These are phyloP conservation scores for Akanthomyces uredinophilus DNA, from an alignment of 2,329 filamentous ascomycete species.

Conservation along the genomic window DNA sequence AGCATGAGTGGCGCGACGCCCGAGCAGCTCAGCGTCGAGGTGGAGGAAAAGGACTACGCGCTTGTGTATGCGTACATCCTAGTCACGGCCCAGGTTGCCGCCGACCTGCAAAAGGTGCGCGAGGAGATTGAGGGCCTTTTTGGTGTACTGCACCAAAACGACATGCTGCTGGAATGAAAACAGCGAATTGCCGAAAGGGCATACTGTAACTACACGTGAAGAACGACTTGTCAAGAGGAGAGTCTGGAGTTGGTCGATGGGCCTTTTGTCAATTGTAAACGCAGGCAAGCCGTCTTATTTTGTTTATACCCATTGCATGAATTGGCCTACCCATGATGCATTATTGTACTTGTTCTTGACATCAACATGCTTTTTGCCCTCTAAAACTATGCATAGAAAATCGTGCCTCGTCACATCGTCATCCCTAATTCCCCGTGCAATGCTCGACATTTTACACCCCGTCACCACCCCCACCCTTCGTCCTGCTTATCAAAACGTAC, in stretches of 20 bases:
- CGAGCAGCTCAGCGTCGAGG: constrained; percentile 18
- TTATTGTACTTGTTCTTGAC: background rate
- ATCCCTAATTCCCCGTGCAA: background rate
- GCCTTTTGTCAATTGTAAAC: background rate
- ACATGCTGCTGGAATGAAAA: constrained; percentile 49
- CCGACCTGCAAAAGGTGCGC: constrained; percentile 57
- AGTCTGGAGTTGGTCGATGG: background rate
- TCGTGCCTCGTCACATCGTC: background rate
- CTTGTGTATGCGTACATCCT: constrained; percentile 85
- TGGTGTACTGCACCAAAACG: constrained; percentile 57
- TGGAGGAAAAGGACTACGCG: constrained; percentile 74
- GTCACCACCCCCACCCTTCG: no score
- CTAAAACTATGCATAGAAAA: background rate
- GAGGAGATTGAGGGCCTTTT: constrained; percentile 58
- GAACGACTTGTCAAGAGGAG: no score
- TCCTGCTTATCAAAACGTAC: constrained; percentile 44
- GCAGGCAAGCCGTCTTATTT: background rate
- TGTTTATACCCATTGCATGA: background rate
- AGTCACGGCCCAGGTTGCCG: constrained; percentile 61
- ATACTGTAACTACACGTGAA: background rate
- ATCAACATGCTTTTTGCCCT: background rate
- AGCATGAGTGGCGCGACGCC: constrained; percentile 4
- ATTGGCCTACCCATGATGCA: background rate
- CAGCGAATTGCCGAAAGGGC: background rate
- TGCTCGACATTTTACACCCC: background rate